Base-by-base conservation (phyloP, 1,139 yeast species). In the Saccharomycopsis phalli region DNA sequence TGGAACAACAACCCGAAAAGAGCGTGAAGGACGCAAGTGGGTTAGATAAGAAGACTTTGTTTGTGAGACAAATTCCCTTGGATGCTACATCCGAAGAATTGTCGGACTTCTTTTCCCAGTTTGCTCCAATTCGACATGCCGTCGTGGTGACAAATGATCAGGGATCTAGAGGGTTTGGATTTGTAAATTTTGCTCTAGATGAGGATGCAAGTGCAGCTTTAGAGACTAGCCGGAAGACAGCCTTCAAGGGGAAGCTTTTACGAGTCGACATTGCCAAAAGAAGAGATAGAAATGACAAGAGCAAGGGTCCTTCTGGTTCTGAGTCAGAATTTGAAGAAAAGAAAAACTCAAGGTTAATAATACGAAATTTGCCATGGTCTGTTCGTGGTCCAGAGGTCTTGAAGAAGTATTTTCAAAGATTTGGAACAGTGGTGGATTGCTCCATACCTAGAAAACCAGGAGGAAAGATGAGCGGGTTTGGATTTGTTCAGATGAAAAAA, bases 351-450 rank as follows among this genome's bases (percentile, higher is more conserved):
- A 74, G 95, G 52, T 66, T 91, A 47, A 88, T 91, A 52, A 68
- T 91, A 37, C 74, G 98, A 57, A 91, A 91, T 58, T 71, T 91
- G 59, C 98, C 98, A 17, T 91, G 98, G 98, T 81, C 95, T 7
- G 78, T 93, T 38, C 76, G 91, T 58, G 78, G 81, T 47, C 81
- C 94, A 4, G 75, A 74, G 8, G 75, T 72, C 41, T 66, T 91
- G 54, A 77, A 74, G 56, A 78, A 78, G 51, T 56, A 78, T 8
- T 93, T 91, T 54, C 64, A 71, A 45, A 78, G 76, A 55, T 91
- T 66, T 56, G 99, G 98, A 39, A 81, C 83, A 35, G 95, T 91
- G 22, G 76, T 74, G 36, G 95, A 88, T 57, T 95, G 93, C 0
- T 76, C 78, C 51, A 86, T 91, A 50, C 98, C 98, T 30, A 75